Base-by-base conservation (phyloP, 2,329 filamentous ascomycete species). In the Pseudomassariella vexata region DNA sequence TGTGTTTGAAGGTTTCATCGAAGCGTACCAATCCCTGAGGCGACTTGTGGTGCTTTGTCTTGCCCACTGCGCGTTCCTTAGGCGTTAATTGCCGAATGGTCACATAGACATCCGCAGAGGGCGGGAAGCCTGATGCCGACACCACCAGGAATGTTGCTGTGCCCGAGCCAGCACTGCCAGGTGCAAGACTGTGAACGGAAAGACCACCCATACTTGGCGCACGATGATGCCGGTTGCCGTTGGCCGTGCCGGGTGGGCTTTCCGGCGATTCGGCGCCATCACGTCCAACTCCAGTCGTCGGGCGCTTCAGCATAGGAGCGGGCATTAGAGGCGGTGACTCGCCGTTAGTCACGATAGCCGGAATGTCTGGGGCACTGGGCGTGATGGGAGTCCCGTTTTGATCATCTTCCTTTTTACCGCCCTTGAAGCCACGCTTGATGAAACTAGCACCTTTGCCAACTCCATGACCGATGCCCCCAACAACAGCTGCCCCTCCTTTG, bases 371-470 rank as follows among this genome's bases (percentile, higher is more conserved):
- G 27, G 47, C 56, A 42, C 45, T 70, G 56, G 19, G 54, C 17
- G 61, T 49, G 17, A 46, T 48, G 14, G 57, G 52, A 18, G 63
- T 61, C 28, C 68, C 68, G 17, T 72, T 73, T 9, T 64, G 57
- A 5, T 69, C 70, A 14, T 74, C 71, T 32, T 76, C 76, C 56
- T 85, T 85, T 54, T 79, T 77, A 37, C 81, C 70, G 37, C 81
- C 70, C 49, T 81, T 82, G 59, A 96, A 80, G 12, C 87, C 86
- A 39, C 86, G 84, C 45, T 85, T 84, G 43, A 98, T 68, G 69
- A 96, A 95, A 0, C 85, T 89, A 5, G 88, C 92, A 27, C 88
- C 90, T 56, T 85, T 94, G 42, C 86, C 80, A 20, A 96, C 87
- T 22, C 84, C 82, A 37, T 86, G 84, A 15, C 82, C 82, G 3